Evolutionary conservation across 169 alveolate genomes (phyloP), one percentile per base, ranked within the genome.

Genomic region (Theileria annulata): DNA sequence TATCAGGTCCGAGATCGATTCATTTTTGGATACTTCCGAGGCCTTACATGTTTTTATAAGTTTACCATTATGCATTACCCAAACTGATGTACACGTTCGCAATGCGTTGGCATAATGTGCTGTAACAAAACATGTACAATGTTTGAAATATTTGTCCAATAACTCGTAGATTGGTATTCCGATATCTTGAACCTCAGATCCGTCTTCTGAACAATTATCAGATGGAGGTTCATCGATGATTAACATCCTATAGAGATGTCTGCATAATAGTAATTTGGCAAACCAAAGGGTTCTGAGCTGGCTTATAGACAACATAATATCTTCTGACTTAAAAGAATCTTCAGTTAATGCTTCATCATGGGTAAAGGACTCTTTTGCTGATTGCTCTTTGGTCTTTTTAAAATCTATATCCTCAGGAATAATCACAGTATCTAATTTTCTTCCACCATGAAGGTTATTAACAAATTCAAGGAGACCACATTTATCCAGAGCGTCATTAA

Each of bases 181-280:
- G 6, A 37, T n/a, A 35, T 35, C 47, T 58, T 12, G 35, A 25
- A 66, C 59, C 8, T 35, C 47, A 3, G 8, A 35, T 8, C 8
- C 47, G 8, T 35, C 47, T 8, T 17, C 58, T 13, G 35, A 48
- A 47, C 77, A 54, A 25, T 80, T 80, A 23, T 80, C 87, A 21
- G 87, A 73, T 17, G 96, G 96, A 25, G 95, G 95, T 77, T 92
- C 96, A 74, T 92, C 96, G 21, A 92, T 71, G 67, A 92, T 75
- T n/a, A 92, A 58, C 63, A 92, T 59, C 49, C 92, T 87, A 60
- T 90, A 92, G 15, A 60, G 69, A 13, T 80, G 71, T 27, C 96
- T 80, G 64, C 85, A 85, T 15, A 92, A 78, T 12, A 88, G 79
- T n/a, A 92, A 69, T 23, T 92, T 80, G 12, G 93, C 95, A 25